Conservation (phyloP, 2,329 filamentous ascomycete species). For the Colletotrichum graminicola region DNA sequence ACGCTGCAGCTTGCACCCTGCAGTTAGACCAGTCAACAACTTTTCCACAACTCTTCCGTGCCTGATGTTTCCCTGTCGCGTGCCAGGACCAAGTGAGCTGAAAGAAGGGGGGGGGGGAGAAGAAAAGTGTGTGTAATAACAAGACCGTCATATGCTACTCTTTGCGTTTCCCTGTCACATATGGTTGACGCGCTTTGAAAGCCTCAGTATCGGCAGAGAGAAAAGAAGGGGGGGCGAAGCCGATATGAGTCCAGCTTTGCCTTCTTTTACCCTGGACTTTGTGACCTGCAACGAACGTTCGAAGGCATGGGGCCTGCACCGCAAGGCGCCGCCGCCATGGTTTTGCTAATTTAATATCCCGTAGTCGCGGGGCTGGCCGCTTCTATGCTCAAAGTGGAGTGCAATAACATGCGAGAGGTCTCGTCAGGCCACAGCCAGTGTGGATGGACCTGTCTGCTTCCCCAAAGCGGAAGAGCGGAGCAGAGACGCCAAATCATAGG, state of each 20-base stretch:
- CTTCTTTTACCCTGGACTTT: background rate
- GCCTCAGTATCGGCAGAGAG: background rate
- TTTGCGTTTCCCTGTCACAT: background rate
- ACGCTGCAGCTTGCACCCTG: constrained; percentile 20
- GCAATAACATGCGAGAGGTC: constrained; percentile 25
- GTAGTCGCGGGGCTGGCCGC: constrained; percentile 17
- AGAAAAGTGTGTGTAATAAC: background rate
- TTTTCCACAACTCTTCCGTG: background rate
- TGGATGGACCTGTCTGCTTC: constrained; percentile 4
- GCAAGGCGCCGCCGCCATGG: constrained; percentile 19
- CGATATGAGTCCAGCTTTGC: background rate
- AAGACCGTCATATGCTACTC: background rate
- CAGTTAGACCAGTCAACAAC: constrained; percentile 9
- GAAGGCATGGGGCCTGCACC: background rate
- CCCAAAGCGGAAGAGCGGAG: background rate
- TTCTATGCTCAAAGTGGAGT: constrained; percentile 31
- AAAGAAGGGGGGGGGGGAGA: background rate
- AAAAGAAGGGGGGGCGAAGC: too few species aligned
- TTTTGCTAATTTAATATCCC: constrained; percentile 26
- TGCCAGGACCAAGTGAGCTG: constrained; percentile 32
- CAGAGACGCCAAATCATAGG: constrained; percentile 27
- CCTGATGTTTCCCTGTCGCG: constrained; percentile 23
- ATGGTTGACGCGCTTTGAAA: constrained; percentile 9
- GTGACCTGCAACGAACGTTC: background rate
- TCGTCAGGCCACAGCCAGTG: constrained; percentile 1